phyloP scores from a whole-genome alignment of 1,284 basidiomycete species.

The Apiotrichum sp. region DNA sequence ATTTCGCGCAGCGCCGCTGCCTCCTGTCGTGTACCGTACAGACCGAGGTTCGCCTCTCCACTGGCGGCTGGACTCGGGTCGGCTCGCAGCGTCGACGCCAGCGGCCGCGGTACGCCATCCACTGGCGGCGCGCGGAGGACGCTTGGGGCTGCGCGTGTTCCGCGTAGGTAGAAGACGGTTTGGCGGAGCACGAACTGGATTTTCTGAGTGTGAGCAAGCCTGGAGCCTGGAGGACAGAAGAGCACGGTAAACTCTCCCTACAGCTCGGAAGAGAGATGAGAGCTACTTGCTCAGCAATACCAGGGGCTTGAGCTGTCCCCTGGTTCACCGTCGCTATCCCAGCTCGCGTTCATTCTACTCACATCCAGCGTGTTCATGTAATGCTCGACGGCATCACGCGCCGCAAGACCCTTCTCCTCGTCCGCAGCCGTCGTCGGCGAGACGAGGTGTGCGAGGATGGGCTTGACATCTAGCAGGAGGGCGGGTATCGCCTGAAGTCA shows the following conservation, averaged over 20 bases:
- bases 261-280: too few species aligned
- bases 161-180: conserved; percentile 38
- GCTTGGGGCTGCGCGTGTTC: conserved; percentile 28
- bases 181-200: conserved; percentile 45
- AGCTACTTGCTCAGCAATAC: too few species aligned
- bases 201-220: conserved; percentile 25
- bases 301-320: too few species aligned
- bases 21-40: conserved; percentile 39
- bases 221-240: too few species aligned
- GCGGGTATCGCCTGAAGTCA: conserved; percentile 34
- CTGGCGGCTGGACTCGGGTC: background rate
- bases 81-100: conserved; percentile 13
- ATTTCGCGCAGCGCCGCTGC: conserved; percentile 28
- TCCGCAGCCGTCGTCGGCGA: conserved; percentile 12
- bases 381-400: conserved; percentile 28
- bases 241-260: too few species aligned
- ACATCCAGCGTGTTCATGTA: conserved; percentile 41
- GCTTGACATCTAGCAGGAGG: conserved; percentile 34
- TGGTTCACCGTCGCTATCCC: too few species aligned
- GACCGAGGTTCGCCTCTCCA: conserved; percentile 26
- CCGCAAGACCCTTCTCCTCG: conserved; percentile 20
- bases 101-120: conserved; percentile 27
- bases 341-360: conserved; percentile 15
- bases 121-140: conserved; percentile 28
- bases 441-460: conserved; percentile 32